Evolutionary conservation across 331 rosid genomes (phyloP), one percentile per base, ranked within the genome.

Genomic region (Malus hybrid): DNA sequence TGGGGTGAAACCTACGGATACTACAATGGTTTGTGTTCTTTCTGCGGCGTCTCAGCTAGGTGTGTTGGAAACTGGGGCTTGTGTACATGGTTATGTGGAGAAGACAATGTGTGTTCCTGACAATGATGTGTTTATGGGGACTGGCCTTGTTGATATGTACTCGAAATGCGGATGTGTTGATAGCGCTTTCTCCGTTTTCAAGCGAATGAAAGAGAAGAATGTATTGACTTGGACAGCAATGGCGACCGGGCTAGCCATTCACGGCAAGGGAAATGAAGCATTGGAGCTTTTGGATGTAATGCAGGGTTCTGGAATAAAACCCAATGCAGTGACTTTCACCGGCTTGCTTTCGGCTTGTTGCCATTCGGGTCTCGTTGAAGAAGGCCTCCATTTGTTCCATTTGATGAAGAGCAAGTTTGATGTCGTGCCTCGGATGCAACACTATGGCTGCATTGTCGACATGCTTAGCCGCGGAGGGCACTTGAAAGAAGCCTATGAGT

Each of bases 141-240:
- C 98, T 6, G 85, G 91, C 61, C 88, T 93, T 48, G 88, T 93
- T 60, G 96, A 91, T 81, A 91, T 93, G 97, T 93, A 93, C 81
- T 77, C 92, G 10, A 93, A 93, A 88, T 91, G 96, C 61, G 98
- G 97, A 12, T 85, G 89, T 63, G 81, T 89, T 22, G 79, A 84
- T 33, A 79, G 85, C 76, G 93, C 98, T 65, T 67, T 83, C 15
- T 85, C 76, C 10, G 33, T 85, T 48, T 93, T 93, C 74, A 73
- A 68, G 76, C 79, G 67, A 55, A 93, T 89, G 96, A 77, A 78
- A 13, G 63, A 71, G 80, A 91, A 78, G 81, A 91, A 88, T 71
- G 79, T 93, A 19, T 84, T 91, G 83, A 91, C 93, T 65, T 93
- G 93, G 96, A 91, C 92, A 7, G 89, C 92, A 7, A 86, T 91